phyloP scores from a whole-genome alignment of 1,139 yeast genomes.

The Trichomonascaceae sp. region DNA sequence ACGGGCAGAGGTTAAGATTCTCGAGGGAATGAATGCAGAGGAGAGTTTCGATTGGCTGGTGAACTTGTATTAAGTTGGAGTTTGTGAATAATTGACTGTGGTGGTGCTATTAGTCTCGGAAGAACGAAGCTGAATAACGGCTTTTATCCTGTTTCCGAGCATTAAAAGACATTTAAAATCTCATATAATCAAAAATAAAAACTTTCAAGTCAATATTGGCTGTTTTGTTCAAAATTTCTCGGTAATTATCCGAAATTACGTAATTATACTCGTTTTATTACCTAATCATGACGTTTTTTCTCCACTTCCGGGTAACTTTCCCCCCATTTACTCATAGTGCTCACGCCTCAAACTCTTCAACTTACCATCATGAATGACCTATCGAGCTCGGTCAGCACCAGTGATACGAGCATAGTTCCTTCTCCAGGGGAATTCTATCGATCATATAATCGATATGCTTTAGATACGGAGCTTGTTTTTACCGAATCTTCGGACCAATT shows the following conservation, averaged over 20 bases:
- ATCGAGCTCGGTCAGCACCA: slow-evolving; percentile 2
- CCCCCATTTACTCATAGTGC: not conserved
- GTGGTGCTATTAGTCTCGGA: too few relatives aligned
- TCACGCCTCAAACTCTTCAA: not conserved
- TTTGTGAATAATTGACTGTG: too few relatives aligned
- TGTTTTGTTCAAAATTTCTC: too few relatives aligned
- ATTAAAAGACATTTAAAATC: too few relatives aligned
- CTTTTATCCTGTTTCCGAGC: too few relatives aligned
- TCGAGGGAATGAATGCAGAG: not conserved
- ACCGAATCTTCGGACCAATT: slow-evolving; percentile 63
- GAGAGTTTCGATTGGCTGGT: not conserved
- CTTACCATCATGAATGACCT: not conserved
- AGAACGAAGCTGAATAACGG: too few relatives aligned
- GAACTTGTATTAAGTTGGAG: not conserved
- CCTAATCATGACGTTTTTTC: too few relatives aligned
- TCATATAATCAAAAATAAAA: too few relatives aligned
- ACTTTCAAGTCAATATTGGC: too few relatives aligned
- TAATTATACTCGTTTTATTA: too few relatives aligned
- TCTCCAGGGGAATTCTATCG: not conserved
- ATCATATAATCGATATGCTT: slow-evolving; percentile 21
- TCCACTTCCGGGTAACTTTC: not conserved
- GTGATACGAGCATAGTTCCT: not conserved
- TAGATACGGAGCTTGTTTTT: slow-evolving; percentile 73
- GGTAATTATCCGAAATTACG: too few relatives aligned
- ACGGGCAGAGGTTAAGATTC: not conserved